Evolutionary conservation across 352 stramenopile genomes (phyloP), one percentile per base, ranked within the genome.

Genomic region (Globisporangium emineosum): DNA sequence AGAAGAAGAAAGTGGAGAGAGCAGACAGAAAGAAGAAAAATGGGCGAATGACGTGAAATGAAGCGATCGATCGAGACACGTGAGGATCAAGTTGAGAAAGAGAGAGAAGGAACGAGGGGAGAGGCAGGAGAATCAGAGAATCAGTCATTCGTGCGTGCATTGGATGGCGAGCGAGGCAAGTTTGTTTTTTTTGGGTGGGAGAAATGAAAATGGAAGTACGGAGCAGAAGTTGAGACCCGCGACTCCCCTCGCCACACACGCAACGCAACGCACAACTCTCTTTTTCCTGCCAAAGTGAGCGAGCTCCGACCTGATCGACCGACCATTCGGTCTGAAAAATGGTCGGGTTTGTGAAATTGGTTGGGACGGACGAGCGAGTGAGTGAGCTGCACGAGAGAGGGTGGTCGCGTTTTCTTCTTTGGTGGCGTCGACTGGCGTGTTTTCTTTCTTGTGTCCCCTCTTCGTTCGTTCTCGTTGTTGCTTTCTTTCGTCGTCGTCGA

Each of bases 81-180:
- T 9, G 33, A 21, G 53, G 37, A 66, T 45, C 50, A 65, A 62
- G 68, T 43, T 57, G 50, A 64, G 62, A 70, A 58, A 45, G 13
- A 57, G 27, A 35, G 43, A 29, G 55, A 72, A 53, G 32, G 53
- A 71, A 52, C 37, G 42, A 68, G 56, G 67, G 55, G 58, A 52
- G 60, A n/a, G n/a, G n/a, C n/a, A n/a, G n/a, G 58, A 53, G 60
- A 62, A 43, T 66, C 52, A 64, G 57, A 32, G 32, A 60, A 23
- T 23, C 49, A 60, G 27, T 29, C 30, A 62, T n/a, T 62, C 52
- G 56, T 62, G 56, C 42, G 56, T 62, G 56, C 42, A 65, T 51
- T 59, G 19, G 52, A 45, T 33, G 52, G 15, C 25, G 29, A 29
- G 40, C n/a, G 19, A 58, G 52, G 52, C 30, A 30, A 43, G 30